phyloP scores from a whole-genome alignment of 1,284 basidiomycete species.

The Puccinia polysora region DNA sequence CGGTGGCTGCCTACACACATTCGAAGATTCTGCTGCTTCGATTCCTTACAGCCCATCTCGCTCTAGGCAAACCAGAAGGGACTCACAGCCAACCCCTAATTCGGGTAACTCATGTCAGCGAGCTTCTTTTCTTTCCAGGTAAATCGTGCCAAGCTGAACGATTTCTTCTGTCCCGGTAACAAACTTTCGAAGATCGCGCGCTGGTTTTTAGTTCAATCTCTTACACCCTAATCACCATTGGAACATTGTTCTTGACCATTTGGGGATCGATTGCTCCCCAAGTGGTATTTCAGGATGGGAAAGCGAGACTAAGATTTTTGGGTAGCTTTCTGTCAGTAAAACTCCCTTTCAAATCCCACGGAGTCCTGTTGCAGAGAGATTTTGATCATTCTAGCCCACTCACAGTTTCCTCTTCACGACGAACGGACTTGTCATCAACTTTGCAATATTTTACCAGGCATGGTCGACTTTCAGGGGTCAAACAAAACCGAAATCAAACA shows the following conservation, averaged over 20 bases:
- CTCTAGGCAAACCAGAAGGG: background rate
- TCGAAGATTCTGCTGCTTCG: background rate
- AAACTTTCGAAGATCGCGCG: background rate
- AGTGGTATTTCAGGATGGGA: slow-evolving; percentile 16
- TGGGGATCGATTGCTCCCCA: slow-evolving; percentile 12
- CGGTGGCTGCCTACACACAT: background rate
- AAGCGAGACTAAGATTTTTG: slow-evolving; percentile 16
- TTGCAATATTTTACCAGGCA: slow-evolving; percentile 19
- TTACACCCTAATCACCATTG: slow-evolving; percentile 6
- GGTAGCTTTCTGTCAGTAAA: slow-evolving; percentile 17
- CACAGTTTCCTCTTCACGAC: background rate
- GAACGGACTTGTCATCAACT: slow-evolving; percentile 15
- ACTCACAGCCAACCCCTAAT: background rate
- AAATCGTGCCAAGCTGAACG: background rate
- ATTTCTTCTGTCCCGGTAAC: background rate
- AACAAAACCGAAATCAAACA: too few relatives aligned
- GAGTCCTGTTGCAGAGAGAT: background rate
- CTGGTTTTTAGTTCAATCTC: slow-evolving; percentile 21
- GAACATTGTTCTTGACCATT: background rate
- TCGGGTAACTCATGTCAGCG: background rate
- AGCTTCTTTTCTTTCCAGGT: background rate
- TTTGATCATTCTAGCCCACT: background rate
- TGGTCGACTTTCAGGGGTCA: slow-evolving; percentile 8
- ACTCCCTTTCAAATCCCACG: background rate
- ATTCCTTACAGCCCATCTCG: background rate